Conservation (phyloP, 1,284 basidiomycete species). For the Heterobasidion parviporum region DNA sequence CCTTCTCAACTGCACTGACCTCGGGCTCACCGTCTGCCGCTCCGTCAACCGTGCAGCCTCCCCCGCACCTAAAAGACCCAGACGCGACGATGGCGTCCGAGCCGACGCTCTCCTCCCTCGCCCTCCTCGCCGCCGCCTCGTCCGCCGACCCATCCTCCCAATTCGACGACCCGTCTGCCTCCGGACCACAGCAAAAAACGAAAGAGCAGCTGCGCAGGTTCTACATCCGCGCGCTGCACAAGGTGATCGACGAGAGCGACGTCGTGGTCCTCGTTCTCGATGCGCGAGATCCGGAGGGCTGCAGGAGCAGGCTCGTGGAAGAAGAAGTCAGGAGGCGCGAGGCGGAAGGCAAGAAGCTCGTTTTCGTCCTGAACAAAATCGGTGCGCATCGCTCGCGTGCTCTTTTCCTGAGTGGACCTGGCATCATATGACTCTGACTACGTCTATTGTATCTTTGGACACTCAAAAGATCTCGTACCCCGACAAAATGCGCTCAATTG, state of each 20-base stretch:
- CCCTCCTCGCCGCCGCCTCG: constrained; percentile 16
- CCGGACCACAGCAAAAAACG: constrained; percentile 31
- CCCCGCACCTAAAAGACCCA: constrained; percentile 28
- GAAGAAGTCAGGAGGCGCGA: constrained; percentile 84
- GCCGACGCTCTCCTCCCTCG: constrained; percentile 16
- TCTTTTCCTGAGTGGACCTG: background rate
- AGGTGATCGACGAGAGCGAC: constrained; percentile 91
- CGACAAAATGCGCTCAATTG: constrained; percentile 84
- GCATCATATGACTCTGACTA: no score
- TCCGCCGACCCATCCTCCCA: constrained; percentile 9
- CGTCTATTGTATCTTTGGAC: no score
- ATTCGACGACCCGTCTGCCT: constrained; percentile 20
- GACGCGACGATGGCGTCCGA: constrained; percentile 69
- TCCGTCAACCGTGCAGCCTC: constrained; percentile 6
- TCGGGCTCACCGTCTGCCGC: constrained; percentile 9
- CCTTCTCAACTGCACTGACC: background rate
- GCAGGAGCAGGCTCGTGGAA: constrained; percentile 80
- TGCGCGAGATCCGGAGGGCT: constrained; percentile 88
- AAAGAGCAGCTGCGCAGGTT: constrained; percentile 62
- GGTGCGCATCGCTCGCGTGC: constrained; percentile 40
- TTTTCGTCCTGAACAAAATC: constrained; percentile 91
- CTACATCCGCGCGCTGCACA: constrained; percentile 73
- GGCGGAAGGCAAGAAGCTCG: constrained; percentile 78
- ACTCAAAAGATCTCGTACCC: constrained; percentile 74
- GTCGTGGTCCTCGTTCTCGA: constrained; percentile 86